Base-by-base conservation (phyloP, 1,284 basidiomycete genomes). In the Baeospora myosura region DNA sequence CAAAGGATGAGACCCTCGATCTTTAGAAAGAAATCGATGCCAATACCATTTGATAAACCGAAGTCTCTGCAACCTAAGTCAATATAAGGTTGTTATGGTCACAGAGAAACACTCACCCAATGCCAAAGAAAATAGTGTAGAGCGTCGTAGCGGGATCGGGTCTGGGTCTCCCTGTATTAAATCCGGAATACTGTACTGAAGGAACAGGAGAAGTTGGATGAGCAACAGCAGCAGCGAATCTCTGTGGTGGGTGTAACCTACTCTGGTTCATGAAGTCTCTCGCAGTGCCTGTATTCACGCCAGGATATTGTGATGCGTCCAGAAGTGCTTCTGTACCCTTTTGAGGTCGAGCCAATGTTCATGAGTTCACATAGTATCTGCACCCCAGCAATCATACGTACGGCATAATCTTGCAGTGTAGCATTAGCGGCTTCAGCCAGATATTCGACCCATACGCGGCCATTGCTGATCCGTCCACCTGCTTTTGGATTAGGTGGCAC, bases 371-470 rank as follows among this genome's bases (percentile, higher is more conserved):
- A 12, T 10, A 29, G 23, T n/a, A 12, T n/a, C n/a, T n/a, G n/a
- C n/a, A n/a, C n/a, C n/a, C n/a, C n/a, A n/a, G n/a, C 18, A 12
- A 14, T 34, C n/a, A 2, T n/a, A 51, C 66, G 34, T 46, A 71
- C 69, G 12, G 67, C 69, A 38, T 70, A 72, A 48, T 69, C 68
- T 49, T 62, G 66, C 29, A 71, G 50, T 18, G 52, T 58, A 7
- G 66, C 65, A 18, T 57, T 56, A 12, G 52, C 51, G 35, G 52
- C 55, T 24, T 44, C 49, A 5, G 65, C 66, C 5, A 69, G 52
- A 35, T 60, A 42, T 42, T 68, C 62, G 6, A 60, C 56, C 66
- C 66, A 69, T 14, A 64, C 56, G 24, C 54, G 50, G 2, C 66
- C 66, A 43, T 69, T 65, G 8, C 59, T 62, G 4, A 55, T 49